Conservation (phyloP, 2,329 filamentous ascomycete genomes). For the Nigrospora sphaerica region DNA sequence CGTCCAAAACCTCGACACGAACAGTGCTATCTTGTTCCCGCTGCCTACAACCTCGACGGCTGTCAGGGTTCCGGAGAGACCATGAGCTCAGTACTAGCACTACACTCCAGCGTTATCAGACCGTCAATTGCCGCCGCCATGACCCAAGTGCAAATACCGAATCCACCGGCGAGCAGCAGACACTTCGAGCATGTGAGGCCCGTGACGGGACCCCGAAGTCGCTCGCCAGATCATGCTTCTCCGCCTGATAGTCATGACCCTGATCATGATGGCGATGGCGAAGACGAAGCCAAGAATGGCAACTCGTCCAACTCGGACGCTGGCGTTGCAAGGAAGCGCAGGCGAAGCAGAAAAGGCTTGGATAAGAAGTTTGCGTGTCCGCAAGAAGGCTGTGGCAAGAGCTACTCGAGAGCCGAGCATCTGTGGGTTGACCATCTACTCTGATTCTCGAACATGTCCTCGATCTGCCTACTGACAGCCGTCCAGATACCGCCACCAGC, state of each 20-base stretch:
- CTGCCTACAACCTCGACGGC: too few relatives aligned
- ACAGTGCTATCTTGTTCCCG: too few relatives aligned
- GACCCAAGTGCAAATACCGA: constrained; percentile 33
- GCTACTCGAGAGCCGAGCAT: constrained; percentile 93
- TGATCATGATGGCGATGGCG: constrained; percentile 19
- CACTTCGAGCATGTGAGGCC: too few relatives aligned
- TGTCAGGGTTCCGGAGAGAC: too few relatives aligned
- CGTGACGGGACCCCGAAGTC: too few relatives aligned
- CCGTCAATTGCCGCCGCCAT: constrained; percentile 16
- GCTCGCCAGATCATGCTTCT: background rate
- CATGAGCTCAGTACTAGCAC: too few relatives aligned
- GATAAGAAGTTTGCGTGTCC: constrained; percentile 82
- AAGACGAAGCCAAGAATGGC: constrained; percentile 32
- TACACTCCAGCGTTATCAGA: too few relatives aligned
- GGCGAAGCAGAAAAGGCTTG: constrained; percentile 68
- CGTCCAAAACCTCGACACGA: too few relatives aligned
- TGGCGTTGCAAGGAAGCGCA: constrained; percentile 50
- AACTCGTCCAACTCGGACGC: constrained; percentile 44
- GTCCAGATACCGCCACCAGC: constrained; percentile 72
- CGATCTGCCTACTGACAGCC: constrained; percentile 15
- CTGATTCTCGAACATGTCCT: background rate
- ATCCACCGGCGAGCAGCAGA: constrained; percentile 29
- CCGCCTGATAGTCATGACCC: background rate
- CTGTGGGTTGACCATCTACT: constrained; percentile 50
- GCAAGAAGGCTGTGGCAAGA: constrained; percentile 84